Evolutionary conservation across 352 stramenopile genomes (phyloP).

Genomic region (Phytophthora hybrid): DNA sequence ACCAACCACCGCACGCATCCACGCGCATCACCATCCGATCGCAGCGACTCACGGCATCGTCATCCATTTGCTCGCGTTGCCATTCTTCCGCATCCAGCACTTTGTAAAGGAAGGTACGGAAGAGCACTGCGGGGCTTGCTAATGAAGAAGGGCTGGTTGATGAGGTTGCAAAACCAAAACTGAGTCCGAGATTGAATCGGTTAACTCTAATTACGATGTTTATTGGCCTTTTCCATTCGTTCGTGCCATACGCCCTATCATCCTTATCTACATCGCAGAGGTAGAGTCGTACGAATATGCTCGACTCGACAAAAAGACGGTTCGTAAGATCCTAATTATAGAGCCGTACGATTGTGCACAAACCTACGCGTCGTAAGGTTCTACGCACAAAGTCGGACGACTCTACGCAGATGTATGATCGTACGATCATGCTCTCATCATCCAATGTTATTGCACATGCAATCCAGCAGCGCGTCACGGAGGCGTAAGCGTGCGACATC

Average conservation of each 20-base stretch:
- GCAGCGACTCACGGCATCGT: too few relatives aligned
- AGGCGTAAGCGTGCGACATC: background rate
- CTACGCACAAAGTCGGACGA: background rate
- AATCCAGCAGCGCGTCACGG: background rate
- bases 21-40: too few relatives aligned
- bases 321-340: background rate
- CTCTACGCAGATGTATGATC: background rate
- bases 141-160: background rate
- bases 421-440: background rate
- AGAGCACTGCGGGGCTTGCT: background rate
- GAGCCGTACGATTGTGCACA: background rate
- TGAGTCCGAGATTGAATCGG: background rate
- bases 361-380: background rate
- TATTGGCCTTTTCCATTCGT: background rate
- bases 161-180: slow-evolving; percentile 1
- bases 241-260: background rate
- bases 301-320: background rate
- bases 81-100: too few relatives aligned
- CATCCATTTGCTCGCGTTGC: too few relatives aligned
- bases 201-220: background rate
- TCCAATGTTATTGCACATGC: background rate
- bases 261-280: background rate
- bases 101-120: background rate
- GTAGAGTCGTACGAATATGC: background rate
- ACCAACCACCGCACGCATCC: too few relatives aligned